Base-by-base conservation (phyloP, 805 yeast genomes). In the Nakazawaea anatomiae region DNA sequence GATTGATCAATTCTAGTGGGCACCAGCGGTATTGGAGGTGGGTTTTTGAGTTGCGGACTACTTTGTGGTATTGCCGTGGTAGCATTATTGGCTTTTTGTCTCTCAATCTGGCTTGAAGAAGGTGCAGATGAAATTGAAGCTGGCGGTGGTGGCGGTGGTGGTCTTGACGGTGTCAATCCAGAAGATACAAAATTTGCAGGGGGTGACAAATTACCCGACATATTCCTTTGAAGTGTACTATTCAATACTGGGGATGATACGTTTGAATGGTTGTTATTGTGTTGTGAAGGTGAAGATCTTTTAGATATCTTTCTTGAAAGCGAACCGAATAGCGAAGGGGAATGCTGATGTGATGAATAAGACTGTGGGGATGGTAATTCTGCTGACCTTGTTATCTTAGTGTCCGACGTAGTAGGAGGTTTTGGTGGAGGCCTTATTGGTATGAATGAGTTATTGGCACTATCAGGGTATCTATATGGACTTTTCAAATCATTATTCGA, bases 371-470 rank as follows among this genome's bases (percentile, higher is more conserved):
- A 39, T 32, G 52, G 46, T 11, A 56, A 47, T 5, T 51, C 31
- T n/a, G 48, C 29, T 6, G 39, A 31, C 18, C 45, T 11, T 11
- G 45, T 4, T 75, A 76, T 1, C 31, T 5, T 43, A 28, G 43
- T 32, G 30, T 46, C 44, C 10, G 51, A 10, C 32, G 50, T 27
- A 29, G 44, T 41, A 36, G 77, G 79, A 9, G 87, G 87, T 57
- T 76, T 79, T 34, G 88, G 88, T 0, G 88, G 86, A 0, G 88
- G 87, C 54, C 88, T 71, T 48, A 80, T 75, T 4, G 87, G 88
- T 48, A 82, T 81, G 55, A 76, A 82, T 58, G 56, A 44, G 18
- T 45, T 41, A 29, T 36, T 41, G 14, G 35, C 11, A 14, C 36
- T 31, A n/a, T 45, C 48, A 7, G 46, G 47, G 25, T 45, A 46